Conservation (phyloP, 768 basidiomycete genomes). For the Crucibulum laeve region DNA sequence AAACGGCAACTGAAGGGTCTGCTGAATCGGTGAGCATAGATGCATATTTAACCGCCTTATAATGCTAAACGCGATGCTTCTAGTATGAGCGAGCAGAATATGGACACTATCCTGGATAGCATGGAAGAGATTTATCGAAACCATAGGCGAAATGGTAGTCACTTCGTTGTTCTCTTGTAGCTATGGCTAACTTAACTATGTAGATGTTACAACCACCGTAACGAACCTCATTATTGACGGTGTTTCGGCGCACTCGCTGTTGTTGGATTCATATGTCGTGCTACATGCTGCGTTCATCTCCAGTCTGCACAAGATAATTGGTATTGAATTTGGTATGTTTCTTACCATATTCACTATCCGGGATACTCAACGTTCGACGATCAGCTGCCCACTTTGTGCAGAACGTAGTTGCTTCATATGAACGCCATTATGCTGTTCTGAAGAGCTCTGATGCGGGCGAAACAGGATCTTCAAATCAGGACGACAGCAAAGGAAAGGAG, state of each 20-base stretch:
- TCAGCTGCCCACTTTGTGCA: conserved; percentile 84
- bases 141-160: conserved; percentile 71
- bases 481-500: conserved; percentile 69
- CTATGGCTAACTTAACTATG: background rate
- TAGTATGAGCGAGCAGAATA: conserved; percentile 90
- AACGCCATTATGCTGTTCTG: conserved; percentile 42
- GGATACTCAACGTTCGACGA: background rate
- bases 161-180: background rate
- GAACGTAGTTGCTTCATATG: conserved; percentile 61
- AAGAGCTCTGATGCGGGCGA: conserved; percentile 12
- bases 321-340: conserved; percentile 83
- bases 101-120: conserved; percentile 64
- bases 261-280: conserved; percentile 87
- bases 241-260: conserved; percentile 74
- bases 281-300: conserved; percentile 85
- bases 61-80: background rate
- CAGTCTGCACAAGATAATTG: conserved; percentile 73
- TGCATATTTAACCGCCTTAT: background rate
- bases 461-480: conserved; percentile 9
- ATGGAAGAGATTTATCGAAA: conserved; percentile 77
- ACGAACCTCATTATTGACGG: conserved; percentile 74
- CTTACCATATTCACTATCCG: background rate
- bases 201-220: conserved; percentile 80
- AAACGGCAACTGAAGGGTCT: conserved; percentile 79
- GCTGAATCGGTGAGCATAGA: conserved; percentile 64